phyloP scores from a whole-genome alignment of 2,329 filamentous ascomycete genomes.

The Colletotrichum australisinense region DNA sequence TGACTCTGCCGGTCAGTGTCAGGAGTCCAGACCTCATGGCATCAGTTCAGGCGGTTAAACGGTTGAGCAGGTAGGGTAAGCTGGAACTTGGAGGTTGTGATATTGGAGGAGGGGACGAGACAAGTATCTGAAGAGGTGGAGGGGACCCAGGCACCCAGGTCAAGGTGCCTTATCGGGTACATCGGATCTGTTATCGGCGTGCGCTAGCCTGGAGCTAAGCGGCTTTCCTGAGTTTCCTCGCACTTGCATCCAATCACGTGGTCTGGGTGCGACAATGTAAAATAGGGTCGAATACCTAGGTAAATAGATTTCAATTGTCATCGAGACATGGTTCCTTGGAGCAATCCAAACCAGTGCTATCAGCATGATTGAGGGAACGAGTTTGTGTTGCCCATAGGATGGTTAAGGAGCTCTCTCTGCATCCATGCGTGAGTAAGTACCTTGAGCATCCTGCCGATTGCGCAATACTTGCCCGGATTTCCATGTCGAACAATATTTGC shows the following conservation, averaged over 20 bases:
- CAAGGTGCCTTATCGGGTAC: constrained; percentile 2
- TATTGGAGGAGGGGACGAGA: not conserved
- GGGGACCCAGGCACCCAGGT: not conserved
- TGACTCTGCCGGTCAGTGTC: no score
- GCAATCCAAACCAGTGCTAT: not conserved
- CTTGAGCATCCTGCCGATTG: not conserved
- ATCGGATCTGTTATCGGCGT: constrained; percentile 16
- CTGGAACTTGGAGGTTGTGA: no score
- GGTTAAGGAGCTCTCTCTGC: no score
- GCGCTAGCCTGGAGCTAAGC: constrained; percentile 19
- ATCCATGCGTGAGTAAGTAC: no score
- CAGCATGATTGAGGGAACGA: not conserved
- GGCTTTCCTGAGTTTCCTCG: constrained; percentile 13
- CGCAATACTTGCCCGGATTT: no score
- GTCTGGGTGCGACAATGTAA: not conserved
- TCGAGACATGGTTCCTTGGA: not conserved
- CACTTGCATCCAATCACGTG: constrained; percentile 28
- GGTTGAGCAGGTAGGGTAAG: no score
- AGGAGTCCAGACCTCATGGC: no score
- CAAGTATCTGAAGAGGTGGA: not conserved
- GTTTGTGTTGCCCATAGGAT: no score
- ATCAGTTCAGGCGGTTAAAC: no score
- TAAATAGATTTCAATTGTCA: not conserved
- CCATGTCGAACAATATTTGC: not conserved
- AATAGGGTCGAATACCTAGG: no score